phyloP scores from a whole-genome alignment of 805 yeast species.

The Ogataea pini region DNA sequence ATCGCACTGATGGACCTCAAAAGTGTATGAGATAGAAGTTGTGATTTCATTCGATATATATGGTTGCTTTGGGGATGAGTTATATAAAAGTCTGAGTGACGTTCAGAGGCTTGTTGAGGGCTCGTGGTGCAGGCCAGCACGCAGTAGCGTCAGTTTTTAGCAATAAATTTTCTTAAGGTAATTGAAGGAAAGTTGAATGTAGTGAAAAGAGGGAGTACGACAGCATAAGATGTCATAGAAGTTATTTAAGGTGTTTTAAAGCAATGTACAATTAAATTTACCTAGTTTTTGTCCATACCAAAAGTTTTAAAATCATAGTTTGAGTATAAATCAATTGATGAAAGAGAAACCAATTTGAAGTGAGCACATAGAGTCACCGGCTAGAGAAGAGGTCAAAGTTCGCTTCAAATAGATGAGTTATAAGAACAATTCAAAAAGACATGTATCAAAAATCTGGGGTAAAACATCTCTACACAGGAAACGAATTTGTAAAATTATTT shows the following conservation, averaged over 20 bases:
- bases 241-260: background rate
- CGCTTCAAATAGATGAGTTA: too few species aligned
- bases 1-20: conserved; percentile 38
- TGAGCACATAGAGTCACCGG: too few species aligned
- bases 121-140: background rate
- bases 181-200: background rate
- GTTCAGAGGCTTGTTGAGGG: background rate
- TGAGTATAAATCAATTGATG: too few species aligned
- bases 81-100: background rate
- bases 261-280: background rate
- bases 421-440: too few species aligned
- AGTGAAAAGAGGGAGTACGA: background rate
- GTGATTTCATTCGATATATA: background rate
- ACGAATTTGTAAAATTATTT: background rate
- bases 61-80: background rate
- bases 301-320: too few species aligned
- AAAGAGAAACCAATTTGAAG: too few species aligned
- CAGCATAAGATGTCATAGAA: background rate
- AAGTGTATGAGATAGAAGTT: conserved; percentile 21
- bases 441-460: background rate
- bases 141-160: background rate
- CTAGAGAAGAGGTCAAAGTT: too few species aligned
- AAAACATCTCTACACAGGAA: background rate
- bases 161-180: background rate
- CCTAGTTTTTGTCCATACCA: too few species aligned